Conservation (phyloP, 2,329 filamentous ascomycete genomes). For the Aspergillus phoenicis region DNA sequence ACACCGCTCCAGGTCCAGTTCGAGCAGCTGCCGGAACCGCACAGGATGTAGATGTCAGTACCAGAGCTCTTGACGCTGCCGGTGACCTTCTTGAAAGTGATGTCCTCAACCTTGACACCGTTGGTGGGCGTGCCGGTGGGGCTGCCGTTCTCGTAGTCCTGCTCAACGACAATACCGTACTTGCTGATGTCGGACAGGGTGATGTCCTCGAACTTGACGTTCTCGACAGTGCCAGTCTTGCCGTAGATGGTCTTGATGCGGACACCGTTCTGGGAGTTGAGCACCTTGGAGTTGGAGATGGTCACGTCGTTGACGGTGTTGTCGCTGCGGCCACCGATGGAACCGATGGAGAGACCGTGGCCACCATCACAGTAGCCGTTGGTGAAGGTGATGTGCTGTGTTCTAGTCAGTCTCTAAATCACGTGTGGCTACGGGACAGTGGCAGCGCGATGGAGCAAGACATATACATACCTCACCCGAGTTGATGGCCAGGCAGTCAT, state of each 20-base stretch:
- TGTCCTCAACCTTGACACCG: slow-evolving; percentile 43
- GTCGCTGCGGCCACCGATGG: slow-evolving; percentile 51
- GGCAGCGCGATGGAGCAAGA: too few relatives aligned
- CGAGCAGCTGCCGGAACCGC: slow-evolving; percentile 54
- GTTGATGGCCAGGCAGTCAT: slow-evolving; percentile 63
- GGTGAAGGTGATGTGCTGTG: slow-evolving; percentile 50
- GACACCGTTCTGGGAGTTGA: slow-evolving; percentile 41
- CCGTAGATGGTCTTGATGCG: slow-evolving; percentile 55
- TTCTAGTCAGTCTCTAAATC: neutral
- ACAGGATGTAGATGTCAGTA: slow-evolving; percentile 56
- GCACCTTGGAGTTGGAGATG: slow-evolving; percentile 53
- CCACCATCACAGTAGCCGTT: slow-evolving; percentile 46
- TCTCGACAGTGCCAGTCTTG: slow-evolving; percentile 55
- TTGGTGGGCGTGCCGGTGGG: slow-evolving; percentile 40
- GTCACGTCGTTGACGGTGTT: slow-evolving; percentile 57
- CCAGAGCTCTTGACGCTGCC: slow-evolving; percentile 38
- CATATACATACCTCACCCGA: slow-evolving; percentile 43
- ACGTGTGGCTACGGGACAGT: too few relatives aligned
- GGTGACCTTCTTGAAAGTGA: slow-evolving; percentile 40
- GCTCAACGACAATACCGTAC: slow-evolving; percentile 54
- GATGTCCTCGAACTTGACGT: slow-evolving; percentile 58
- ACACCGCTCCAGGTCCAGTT: slow-evolving; percentile 53
- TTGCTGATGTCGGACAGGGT: slow-evolving; percentile 53
- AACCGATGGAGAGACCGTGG: slow-evolving; percentile 39
- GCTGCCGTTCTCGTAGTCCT: slow-evolving; percentile 57